A percentile compares a stretch with the other conserved stretches of the same genome.
These are phyloP conservation scores for Juglanconis oblonga DNA, from an alignment of 2,329 filamentous ascomycete genomes.

Conservation along the genomic window DNA sequence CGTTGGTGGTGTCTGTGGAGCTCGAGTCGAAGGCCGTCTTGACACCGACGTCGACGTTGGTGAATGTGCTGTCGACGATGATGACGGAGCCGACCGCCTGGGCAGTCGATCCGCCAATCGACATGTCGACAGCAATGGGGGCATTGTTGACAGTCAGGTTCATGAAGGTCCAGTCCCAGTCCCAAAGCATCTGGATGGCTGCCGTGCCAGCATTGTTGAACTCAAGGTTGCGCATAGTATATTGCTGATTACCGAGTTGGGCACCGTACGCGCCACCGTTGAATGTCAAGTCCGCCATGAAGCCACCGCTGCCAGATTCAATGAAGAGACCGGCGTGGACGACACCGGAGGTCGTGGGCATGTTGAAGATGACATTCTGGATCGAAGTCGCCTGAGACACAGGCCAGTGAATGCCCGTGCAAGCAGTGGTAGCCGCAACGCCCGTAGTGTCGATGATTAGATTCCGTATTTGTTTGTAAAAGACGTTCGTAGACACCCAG, in stretches of 20 bases:
- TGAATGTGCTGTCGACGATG: constrained; percentile 67
- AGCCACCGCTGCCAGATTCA: constrained; percentile 36
- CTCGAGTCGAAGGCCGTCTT: constrained; percentile 54
- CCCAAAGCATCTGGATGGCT: constrained; percentile 58
- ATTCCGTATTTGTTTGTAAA: constrained; percentile 59
- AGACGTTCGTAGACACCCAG: constrained; percentile 57
- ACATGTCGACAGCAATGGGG: constrained; percentile 59
- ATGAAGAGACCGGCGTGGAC: constrained; percentile 57
- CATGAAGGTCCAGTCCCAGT: constrained; percentile 71
- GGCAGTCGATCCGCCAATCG: constrained; percentile 42
- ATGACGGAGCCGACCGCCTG: constrained; percentile 67
- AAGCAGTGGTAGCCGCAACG: constrained; percentile 44
- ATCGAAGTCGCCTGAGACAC: constrained; percentile 63
- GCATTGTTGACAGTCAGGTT: constrained; percentile 59
- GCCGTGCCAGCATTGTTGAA: constrained; percentile 54
- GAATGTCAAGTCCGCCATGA: constrained; percentile 56
- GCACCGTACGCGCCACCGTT: constrained; percentile 58
- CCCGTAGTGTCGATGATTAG: constrained; percentile 56
- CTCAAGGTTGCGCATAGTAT: constrained; percentile 63
- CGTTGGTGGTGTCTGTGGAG: constrained; percentile 43
- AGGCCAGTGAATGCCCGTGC: constrained; percentile 66
- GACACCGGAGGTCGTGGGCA: constrained; percentile 46
- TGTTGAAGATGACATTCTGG: constrained; percentile 56
- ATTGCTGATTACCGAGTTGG: constrained; percentile 67
- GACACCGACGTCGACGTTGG: constrained; percentile 61